Evolutionary conservation across 1,139 yeast species (phyloP).

Genomic region (Candida labiduridarum): DNA sequence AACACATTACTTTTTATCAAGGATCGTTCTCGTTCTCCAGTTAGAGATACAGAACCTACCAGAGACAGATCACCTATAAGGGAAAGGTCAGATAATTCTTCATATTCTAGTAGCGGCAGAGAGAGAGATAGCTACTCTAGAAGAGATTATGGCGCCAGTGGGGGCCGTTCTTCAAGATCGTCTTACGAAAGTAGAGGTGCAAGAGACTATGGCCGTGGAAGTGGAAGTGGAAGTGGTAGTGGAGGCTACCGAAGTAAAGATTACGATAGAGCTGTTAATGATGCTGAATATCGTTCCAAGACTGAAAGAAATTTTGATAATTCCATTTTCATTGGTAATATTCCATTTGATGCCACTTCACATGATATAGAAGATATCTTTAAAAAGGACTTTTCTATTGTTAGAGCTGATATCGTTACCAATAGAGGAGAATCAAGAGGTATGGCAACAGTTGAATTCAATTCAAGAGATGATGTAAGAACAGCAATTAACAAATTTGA

Average conservation of each 20-base stretch:
- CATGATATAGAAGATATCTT: conserved; percentile 63
- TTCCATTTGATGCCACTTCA: conserved; percentile 66
- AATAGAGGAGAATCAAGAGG: conserved; percentile 85
- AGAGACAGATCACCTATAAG: conserved; percentile 38
- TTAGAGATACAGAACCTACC: conserved; percentile 17
- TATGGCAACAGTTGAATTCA: conserved; percentile 91
- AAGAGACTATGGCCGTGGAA: conserved; percentile 27
- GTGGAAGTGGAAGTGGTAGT: conserved; percentile 16
- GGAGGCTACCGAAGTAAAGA: not conserved
- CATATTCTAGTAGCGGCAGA: conserved; percentile 11
- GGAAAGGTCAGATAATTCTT: conserved; percentile 37
- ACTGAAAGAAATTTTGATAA: conserved; percentile 70
- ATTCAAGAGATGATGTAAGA: conserved; percentile 65
- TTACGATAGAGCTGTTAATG: conserved; percentile 26
- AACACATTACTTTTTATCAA: conserved; percentile 21
- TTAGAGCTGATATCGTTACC: conserved; percentile 87
- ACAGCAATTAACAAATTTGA: conserved; percentile 75
- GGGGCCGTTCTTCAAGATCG: conserved; percentile 8
- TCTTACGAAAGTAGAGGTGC: conserved; percentile 21
- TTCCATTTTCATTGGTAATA: conserved; percentile 72
- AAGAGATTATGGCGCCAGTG: conserved; percentile 21
- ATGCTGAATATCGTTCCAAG: conserved; percentile 32
- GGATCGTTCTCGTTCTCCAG: conserved; percentile 51
- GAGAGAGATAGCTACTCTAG: conserved; percentile 18
- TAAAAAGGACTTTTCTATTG: conserved; percentile 66